A percentile compares a stretch with the other conserved stretches of the same genome.
These are phyloP conservation scores for Penicillium sp. DNA, from an alignment of 2,329 filamentous ascomycete genomes.

Conservation along the genomic window DNA sequence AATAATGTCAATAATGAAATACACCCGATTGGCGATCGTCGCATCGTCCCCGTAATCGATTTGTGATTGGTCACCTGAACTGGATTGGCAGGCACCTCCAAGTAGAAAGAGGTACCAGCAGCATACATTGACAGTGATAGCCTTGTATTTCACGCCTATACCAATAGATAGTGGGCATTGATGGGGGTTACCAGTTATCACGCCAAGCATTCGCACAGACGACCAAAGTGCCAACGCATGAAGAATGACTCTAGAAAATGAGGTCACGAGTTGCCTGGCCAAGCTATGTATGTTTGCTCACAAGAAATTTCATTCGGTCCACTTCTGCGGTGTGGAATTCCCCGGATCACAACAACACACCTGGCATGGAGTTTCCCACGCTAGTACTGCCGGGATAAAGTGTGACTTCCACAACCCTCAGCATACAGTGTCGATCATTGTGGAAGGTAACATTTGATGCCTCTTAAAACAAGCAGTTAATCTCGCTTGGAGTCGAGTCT, in stretches of 20 bases:
- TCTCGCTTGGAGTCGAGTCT: background rate
- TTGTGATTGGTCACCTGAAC: background rate
- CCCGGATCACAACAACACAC: background rate
- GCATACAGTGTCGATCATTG: background rate
- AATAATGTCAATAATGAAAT: background rate
- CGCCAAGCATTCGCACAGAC: conserved; percentile 2
- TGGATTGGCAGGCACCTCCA: conserved; percentile 8
- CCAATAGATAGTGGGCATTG: background rate
- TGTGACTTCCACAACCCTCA: background rate
- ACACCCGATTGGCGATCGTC: conserved; percentile 11
- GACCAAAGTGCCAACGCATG: background rate
- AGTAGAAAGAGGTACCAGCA: background rate
- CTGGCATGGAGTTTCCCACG: background rate
- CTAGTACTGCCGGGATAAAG: background rate
- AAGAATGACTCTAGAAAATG: conserved; percentile 1
- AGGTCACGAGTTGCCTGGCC: background rate
- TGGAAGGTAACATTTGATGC: background rate
- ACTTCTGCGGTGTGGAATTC: conserved; percentile 4
- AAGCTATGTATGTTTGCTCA: conserved; percentile 2
- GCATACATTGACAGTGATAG: background rate
- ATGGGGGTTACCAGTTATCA: background rate
- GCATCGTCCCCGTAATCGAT: background rate
- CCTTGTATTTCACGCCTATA: background rate
- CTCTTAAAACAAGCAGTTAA: background rate
- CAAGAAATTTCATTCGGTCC: background rate